A percentile compares a stretch with the other conserved stretches of the same genome.
Evolutionary conservation across 2,329 filamentous ascomycete species (phyloP).

Genomic region (Phaeosphaeria sp.): DNA sequence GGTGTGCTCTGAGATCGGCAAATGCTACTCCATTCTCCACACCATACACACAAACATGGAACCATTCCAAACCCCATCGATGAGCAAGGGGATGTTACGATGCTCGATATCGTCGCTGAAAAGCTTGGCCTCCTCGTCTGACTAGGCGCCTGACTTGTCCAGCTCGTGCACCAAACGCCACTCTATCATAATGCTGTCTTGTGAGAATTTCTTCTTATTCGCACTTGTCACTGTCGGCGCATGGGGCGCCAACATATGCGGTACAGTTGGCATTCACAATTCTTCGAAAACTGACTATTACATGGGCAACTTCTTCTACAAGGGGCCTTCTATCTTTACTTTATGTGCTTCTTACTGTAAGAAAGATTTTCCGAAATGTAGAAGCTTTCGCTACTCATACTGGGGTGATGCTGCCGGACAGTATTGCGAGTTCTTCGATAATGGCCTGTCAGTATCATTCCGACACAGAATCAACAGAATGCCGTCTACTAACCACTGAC

Average conservation of each 20-base stretch:
- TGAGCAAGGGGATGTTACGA: neutral
- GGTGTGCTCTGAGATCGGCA: neutral
- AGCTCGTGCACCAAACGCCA: neutral
- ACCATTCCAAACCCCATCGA: neutral
- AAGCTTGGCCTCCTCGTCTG: neutral
- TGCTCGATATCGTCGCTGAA: neutral
- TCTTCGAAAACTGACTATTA: conserved; percentile 14
- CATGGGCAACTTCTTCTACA: conserved; percentile 35
- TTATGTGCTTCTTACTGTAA: conserved; percentile 30
- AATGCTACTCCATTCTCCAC: neutral
- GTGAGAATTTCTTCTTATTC: neutral
- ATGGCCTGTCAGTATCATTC: conserved; percentile 15
- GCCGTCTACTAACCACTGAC: neutral
- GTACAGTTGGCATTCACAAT: conserved; percentile 16
- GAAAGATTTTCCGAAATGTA: conserved; percentile 16
- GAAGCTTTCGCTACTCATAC: conserved; percentile 27
- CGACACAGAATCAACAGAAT: neutral
- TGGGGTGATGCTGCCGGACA: conserved; percentile 21
- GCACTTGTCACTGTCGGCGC: neutral
- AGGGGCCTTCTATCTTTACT: conserved; percentile 18
- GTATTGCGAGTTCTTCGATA: conserved; percentile 32
- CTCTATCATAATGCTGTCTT: neutral
- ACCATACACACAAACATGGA: neutral
- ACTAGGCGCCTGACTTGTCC: neutral
- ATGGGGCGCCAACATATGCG: conserved; percentile 12